phyloP scores from a whole-genome alignment of 2,329 filamentous ascomycete genomes.

The Plectosphaerella plurivora region DNA sequence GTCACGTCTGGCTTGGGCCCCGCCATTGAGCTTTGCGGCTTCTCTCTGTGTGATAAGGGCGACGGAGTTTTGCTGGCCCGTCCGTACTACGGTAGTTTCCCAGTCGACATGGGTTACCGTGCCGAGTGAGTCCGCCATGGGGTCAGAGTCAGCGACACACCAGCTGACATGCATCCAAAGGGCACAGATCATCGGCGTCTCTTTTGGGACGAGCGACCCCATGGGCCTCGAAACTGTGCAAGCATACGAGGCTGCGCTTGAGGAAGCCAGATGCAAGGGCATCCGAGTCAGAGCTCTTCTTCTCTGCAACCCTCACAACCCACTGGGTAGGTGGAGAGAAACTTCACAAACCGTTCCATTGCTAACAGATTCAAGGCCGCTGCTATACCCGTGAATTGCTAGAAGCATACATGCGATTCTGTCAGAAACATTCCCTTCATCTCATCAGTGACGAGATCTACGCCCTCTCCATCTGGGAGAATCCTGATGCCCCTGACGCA shows the following conservation, averaged over 20 bases:
- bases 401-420: constrained; percentile 39
- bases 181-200: constrained; percentile 36
- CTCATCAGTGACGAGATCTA: constrained; percentile 48
- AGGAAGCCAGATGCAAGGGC: constrained; percentile 31
- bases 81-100: constrained; percentile 43
- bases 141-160: neutral
- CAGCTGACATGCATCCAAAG: constrained; percentile 25
- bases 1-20: neutral
- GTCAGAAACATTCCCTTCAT: constrained; percentile 42
- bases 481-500: constrained; percentile 21
- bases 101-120: constrained; percentile 30
- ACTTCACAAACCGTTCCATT: neutral
- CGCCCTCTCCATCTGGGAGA: constrained; percentile 46
- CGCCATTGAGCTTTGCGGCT: neutral
- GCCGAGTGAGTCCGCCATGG: neutral
- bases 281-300: constrained; percentile 41
- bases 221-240: constrained; percentile 32
- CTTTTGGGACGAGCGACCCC: constrained; percentile 38
- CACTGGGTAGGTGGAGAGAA: constrained; percentile 25
- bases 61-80: constrained; percentile 21
- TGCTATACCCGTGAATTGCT: constrained; percentile 38
- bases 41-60: neutral
- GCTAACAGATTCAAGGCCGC: constrained; percentile 21
- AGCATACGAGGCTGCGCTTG: constrained; percentile 38
- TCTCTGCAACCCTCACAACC: constrained; percentile 48